Evolutionary conservation across 2,329 filamentous ascomycete species (phyloP).

Genomic region (Talaromyces sp.): DNA sequence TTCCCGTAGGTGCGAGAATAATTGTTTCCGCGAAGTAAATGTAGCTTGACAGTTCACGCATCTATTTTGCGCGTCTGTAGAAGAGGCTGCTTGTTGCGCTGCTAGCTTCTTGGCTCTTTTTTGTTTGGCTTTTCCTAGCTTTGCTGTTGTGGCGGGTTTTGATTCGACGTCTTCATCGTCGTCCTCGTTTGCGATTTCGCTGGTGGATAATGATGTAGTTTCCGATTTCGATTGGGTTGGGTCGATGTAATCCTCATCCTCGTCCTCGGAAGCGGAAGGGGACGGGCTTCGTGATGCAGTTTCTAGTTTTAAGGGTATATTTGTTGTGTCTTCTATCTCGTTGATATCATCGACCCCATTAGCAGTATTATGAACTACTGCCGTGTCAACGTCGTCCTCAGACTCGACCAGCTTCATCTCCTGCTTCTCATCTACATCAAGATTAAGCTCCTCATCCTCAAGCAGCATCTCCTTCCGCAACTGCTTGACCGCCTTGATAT

Average conservation of each 20-base stretch:
- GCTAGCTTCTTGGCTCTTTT: conserved; percentile 52
- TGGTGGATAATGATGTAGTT: neutral
- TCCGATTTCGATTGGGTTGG: conserved; percentile 37
- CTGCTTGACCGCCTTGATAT: conserved; percentile 78
- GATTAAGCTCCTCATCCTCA: conserved; percentile 59
- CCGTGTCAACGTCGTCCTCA: neutral
- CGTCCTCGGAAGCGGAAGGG: conserved; percentile 4
- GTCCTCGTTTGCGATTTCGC: conserved; percentile 19
- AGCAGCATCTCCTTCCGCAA: conserved; percentile 77
- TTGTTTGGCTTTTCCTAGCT: conserved; percentile 52
- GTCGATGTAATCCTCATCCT: conserved; percentile 8
- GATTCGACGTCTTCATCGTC: conserved; percentile 14
- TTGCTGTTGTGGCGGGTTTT: conserved; percentile 24
- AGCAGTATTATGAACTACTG: neutral
- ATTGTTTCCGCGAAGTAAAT: conserved; percentile 69
- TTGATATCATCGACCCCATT: no score
- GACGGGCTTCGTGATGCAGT: neutral
- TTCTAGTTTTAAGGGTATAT: neutral
- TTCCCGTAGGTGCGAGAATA: conserved; percentile 71
- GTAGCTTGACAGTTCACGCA: conserved; percentile 74
- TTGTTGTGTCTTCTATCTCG: neutral
- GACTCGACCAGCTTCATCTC: conserved; percentile 11
- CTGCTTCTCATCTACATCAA: conserved; percentile 11
- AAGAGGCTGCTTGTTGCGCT: conserved; percentile 24
- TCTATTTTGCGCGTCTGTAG: conserved; percentile 50